Conservation (phyloP, 768 basidiomycete genomes). For the Lactifluus piperatus region DNA sequence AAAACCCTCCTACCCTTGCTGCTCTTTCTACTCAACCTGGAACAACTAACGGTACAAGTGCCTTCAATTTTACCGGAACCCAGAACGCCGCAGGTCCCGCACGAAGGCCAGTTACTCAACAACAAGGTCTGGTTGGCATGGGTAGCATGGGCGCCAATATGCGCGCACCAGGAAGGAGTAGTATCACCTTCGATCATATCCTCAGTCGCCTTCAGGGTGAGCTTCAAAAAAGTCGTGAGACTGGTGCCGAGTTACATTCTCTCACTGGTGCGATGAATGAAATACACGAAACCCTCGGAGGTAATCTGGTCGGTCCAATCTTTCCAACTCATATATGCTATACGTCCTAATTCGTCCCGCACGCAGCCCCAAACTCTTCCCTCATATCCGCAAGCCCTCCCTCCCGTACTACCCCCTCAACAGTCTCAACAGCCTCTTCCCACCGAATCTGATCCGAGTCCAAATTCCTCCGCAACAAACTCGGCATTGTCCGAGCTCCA, state of each 20-base stretch:
- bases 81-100: constrained; percentile 28
- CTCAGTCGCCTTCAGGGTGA: constrained; percentile 83
- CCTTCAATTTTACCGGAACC: constrained; percentile 36
- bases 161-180: constrained; percentile 71
- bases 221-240: constrained; percentile 92
- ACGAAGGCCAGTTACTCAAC: constrained; percentile 49
- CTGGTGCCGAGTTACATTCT: constrained; percentile 74
- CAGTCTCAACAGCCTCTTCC: constrained; percentile 24
- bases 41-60: constrained; percentile 33
- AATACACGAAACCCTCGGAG: constrained; percentile 87
- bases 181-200: constrained; percentile 88
- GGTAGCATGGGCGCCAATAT: constrained; percentile 70
- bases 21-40: constrained; percentile 29
- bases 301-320: constrained; percentile 52
- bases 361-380: constrained; percentile 51
- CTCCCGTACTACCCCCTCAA: constrained; percentile 42
- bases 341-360: neutral
- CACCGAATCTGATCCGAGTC: constrained; percentile 20
- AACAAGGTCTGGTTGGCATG: constrained; percentile 58
- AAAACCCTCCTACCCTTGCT: constrained; percentile 30
- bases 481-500: constrained; percentile 59
- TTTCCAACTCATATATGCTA: neutral
- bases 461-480: constrained; percentile 21
- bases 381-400: constrained; percentile 55
- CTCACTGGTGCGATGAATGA: constrained; percentile 76